Conservation (phyloP, 2,329 filamentous ascomycete genomes). For the Curvularia eragrostidis region DNA sequence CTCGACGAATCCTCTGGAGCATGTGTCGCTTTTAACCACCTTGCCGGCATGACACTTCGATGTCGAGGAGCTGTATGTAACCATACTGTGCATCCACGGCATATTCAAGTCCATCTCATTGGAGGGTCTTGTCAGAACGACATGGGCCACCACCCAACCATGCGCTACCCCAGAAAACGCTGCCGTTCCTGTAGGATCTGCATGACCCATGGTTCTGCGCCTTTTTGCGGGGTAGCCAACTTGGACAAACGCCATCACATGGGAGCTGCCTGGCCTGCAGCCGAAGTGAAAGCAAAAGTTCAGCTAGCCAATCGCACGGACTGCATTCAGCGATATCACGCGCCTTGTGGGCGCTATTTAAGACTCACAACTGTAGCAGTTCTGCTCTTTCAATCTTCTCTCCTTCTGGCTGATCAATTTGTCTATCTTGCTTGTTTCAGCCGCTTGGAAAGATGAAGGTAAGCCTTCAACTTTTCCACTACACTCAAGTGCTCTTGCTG, state of each 20-base stretch:
- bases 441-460: conserved; percentile 43
- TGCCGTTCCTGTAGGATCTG: conserved; percentile 20
- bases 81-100: conserved; percentile 10
- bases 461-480: background rate
- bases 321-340: conserved; percentile 25
- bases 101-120: conserved; percentile 12
- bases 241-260: conserved; percentile 23
- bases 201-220: conserved; percentile 20
- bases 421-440: conserved; percentile 17
- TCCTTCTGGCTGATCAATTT: conserved; percentile 7
- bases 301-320: conserved; percentile 19
- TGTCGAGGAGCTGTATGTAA: conserved; percentile 16
- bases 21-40: background rate
- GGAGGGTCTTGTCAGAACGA: conserved; percentile 19
- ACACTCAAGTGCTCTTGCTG: background rate
- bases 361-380: conserved; percentile 19
- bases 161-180: conserved; percentile 34
- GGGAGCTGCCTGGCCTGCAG: conserved; percentile 7
- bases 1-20: background rate
- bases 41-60: conserved; percentile 11
- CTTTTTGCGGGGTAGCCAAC: conserved; percentile 32
- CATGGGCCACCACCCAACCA: conserved; percentile 21
- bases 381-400: conserved; percentile 8
- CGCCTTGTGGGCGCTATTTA: conserved; percentile 15
- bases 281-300: conserved; percentile 18